Base-by-base conservation (phyloP, 179 eudicot species). In the Sideroxylon spinosum region DNA sequence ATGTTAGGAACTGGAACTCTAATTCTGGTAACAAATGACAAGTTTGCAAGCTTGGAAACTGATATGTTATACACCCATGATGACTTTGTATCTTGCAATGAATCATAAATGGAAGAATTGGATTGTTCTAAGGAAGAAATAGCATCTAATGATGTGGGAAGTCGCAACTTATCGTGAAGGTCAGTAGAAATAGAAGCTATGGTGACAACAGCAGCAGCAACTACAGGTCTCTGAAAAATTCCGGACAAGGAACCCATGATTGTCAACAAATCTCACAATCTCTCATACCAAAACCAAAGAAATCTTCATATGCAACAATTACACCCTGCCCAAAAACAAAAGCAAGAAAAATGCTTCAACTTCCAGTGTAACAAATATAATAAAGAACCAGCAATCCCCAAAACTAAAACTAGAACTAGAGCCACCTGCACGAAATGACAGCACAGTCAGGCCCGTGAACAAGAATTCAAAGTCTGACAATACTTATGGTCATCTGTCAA, bases 191-290 rank as follows among this genome's bases (percentile, higher is more conserved):
- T 86, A 77, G 97, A 93, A 25, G 97, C 97, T 76, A 89, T 78
- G 22, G 94, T 92, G 69, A 91, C 87, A 68, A 97, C 97, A 82
- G 93, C 94, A 37, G 90, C 98, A 0, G 96, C 96, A 74, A 88
- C 78, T 25, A 93, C 65, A 44, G 97, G 98, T 22, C 98, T 87
- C 65, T 88, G 97, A 85, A 93, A 79, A 77, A 80, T 70, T 73
- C 95, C 98, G 25, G 88, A 80, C 84, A 92, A 86, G 77, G 90
- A 89, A 88, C 83, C 93, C 92, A 88, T 88, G 68, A 65, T 78
- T 29, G 46, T 72, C 25, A 73, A 79, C 73, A 75, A 79, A 80
- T 63, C 52, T 82, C 81, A 74, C 75, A 75, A 79, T 77, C 79
- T 82, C 82, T 84, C 87, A 84, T 78, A 77, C 72, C 64, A 71